Evolutionary conservation across 306 rosid genomes (phyloP).

Genomic region (Rosa chinensis): DNA sequence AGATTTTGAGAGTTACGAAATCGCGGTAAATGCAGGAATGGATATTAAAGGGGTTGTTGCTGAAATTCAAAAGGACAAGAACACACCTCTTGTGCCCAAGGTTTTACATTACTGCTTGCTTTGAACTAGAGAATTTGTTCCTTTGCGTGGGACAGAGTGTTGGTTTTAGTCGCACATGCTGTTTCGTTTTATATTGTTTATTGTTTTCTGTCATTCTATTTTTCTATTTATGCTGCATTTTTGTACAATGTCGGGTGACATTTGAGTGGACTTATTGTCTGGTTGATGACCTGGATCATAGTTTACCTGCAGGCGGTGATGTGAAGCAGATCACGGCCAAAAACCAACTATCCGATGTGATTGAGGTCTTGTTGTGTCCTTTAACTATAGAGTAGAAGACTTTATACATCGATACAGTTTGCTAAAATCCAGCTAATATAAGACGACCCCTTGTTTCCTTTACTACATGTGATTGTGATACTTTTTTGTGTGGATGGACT

Average conservation of each 20-base stretch:
- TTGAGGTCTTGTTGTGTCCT: slow-evolving; percentile 82
- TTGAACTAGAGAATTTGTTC: slow-evolving; percentile 30
- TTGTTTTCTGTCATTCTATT: slow-evolving; percentile 16
- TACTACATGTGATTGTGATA: not conserved
- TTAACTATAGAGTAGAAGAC: slow-evolving; percentile 31
- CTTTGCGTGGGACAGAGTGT: slow-evolving; percentile 21
- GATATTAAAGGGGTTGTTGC: slow-evolving; percentile 99
- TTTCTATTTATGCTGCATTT: slow-evolving; percentile 24
- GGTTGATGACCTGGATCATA: slow-evolving; percentile 47
- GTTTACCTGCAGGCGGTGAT: slow-evolving; percentile 98
- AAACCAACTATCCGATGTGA: slow-evolving; percentile 70
- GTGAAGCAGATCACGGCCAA: slow-evolving; percentile 84
- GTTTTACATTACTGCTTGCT: slow-evolving; percentile 50
- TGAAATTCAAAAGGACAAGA: slow-evolving; percentile 90
- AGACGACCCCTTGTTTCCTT: slow-evolving; percentile 17
- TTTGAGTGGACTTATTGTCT: slow-evolving; percentile 17
- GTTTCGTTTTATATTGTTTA: slow-evolving; percentile 24
- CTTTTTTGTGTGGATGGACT: not conserved
- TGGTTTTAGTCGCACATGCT: slow-evolving; percentile 25
- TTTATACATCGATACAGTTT: slow-evolving; percentile 26
- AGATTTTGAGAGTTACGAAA: slow-evolving; percentile 63
- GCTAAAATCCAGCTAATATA: slow-evolving; percentile 20
- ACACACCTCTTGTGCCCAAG: slow-evolving; percentile 94
- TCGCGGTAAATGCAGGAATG: slow-evolving; percentile 91
- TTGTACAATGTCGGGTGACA: not conserved